These are phyloP conservation scores for Paecilomyces niveus DNA, from an alignment of 2,329 filamentous ascomycete genomes.

Conservation along the genomic window DNA sequence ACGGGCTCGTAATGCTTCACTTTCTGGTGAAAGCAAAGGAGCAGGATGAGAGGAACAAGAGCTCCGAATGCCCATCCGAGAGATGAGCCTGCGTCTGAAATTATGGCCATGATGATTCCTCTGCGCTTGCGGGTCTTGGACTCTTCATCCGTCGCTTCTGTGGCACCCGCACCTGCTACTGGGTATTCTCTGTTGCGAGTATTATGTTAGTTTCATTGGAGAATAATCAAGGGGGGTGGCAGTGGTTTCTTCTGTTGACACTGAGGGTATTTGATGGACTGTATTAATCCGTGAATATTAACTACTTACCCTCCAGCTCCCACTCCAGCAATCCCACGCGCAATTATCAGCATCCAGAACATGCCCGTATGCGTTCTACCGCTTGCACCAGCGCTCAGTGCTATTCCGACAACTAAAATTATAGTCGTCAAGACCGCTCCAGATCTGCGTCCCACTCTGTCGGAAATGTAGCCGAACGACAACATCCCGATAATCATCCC, in stretches of 20 bases:
- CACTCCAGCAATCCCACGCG: slow-evolving; percentile 39
- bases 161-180: slow-evolving; percentile 40
- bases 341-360: slow-evolving; percentile 33
- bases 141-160: slow-evolving; percentile 49
- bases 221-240: background rate
- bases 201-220: background rate
- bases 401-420: slow-evolving; percentile 42
- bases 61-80: slow-evolving; percentile 47
- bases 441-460: slow-evolving; percentile 43
- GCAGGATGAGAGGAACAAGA: slow-evolving; percentile 44
- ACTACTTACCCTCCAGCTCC: slow-evolving; percentile 30
- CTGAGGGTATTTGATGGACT: too few relatives aligned
- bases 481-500: slow-evolving; percentile 53
- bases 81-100: slow-evolving; percentile 44
- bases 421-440: slow-evolving; percentile 44
- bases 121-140: slow-evolving; percentile 38
- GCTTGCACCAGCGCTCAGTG: slow-evolving; percentile 41
- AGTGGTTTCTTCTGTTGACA: too few relatives aligned
- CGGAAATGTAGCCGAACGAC: slow-evolving; percentile 45
- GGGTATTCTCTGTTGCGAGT: slow-evolving; percentile 40
- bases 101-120: slow-evolving; percentile 52
- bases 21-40: slow-evolving; percentile 43
- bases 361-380: slow-evolving; percentile 30
- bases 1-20: slow-evolving; percentile 37
- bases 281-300: background rate